Conservation (phyloP, 2,329 filamentous ascomycete species). For the Aspergillus pseudoviridinutans region DNA sequence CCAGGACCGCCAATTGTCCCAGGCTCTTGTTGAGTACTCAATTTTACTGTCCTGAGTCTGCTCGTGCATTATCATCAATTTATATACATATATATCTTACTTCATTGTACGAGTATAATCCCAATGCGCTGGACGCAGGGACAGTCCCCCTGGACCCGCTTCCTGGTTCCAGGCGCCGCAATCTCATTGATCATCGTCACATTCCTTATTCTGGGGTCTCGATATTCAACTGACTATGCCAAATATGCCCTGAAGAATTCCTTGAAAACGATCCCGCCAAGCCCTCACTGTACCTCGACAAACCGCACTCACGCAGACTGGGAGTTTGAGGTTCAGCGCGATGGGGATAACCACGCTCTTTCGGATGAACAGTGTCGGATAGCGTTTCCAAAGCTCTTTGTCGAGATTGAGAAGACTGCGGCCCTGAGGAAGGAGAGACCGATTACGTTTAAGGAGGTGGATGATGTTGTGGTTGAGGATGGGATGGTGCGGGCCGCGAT, state of each 20-base stretch:
- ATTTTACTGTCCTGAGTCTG: not conserved
- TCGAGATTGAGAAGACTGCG: slow-evolving; percentile 34
- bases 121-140: slow-evolving; percentile 9
- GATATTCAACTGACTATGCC: slow-evolving; percentile 14
- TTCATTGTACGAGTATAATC: not conserved
- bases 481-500: slow-evolving; percentile 37
- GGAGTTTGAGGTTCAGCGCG: slow-evolving; percentile 31
- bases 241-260: slow-evolving; percentile 21
- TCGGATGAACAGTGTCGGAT: slow-evolving; percentile 32
- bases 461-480: slow-evolving; percentile 28
- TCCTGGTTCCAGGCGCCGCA: slow-evolving; percentile 23
- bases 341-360: slow-evolving; percentile 36
- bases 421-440: slow-evolving; percentile 14
- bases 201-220: slow-evolving; percentile 22
- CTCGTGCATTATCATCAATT: not conserved
- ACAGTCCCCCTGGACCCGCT: slow-evolving; percentile 24
- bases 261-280: not conserved
- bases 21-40: not conserved
- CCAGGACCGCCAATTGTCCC: not conserved
- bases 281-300: not conserved
- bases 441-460: slow-evolving; percentile 33
- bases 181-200: slow-evolving; percentile 23
- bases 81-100: not conserved
- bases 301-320: slow-evolving; percentile 17
- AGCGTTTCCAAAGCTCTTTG: slow-evolving; percentile 41